Conservation (phyloP, 1,284 basidiomycete genomes). For the Ustilago lituana region DNA sequence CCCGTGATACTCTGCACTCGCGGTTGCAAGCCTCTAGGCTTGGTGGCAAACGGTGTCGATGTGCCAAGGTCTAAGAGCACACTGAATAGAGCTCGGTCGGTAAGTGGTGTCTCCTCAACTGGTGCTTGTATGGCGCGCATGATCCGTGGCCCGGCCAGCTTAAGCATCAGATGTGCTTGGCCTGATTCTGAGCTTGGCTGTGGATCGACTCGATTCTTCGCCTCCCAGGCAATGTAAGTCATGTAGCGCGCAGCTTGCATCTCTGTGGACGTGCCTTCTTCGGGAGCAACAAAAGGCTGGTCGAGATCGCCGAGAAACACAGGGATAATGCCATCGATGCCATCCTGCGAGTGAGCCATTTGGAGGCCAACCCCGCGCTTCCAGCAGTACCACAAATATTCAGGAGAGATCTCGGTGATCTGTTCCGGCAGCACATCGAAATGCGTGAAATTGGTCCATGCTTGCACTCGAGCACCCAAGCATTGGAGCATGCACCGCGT, state of each 20-base stretch:
- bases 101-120: neutral
- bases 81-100: slow-evolving; percentile 1
- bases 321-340: too few species aligned
- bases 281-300: too few species aligned
- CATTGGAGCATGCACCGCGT: too few species aligned
- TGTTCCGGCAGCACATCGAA: slow-evolving; percentile 1
- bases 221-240: slow-evolving; percentile 17
- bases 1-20: neutral
- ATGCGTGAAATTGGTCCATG: too few species aligned
- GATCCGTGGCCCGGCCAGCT: slow-evolving; percentile 4
- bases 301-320: too few species aligned
- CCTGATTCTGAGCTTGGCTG: neutral
- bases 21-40: neutral
- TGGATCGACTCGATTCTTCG: slow-evolving; percentile 1
- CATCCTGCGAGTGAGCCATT: too few species aligned
- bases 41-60: neutral
- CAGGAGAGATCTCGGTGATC: too few species aligned
- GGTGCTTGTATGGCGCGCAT: neutral
- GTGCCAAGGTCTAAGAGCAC: slow-evolving; percentile 10
- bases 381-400: too few species aligned
- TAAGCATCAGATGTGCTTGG: neutral
- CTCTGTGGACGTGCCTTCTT: too few species aligned
- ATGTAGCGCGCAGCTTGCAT: neutral
- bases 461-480: too few species aligned
- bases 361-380: too few species aligned